Evolutionary conservation across 2,329 filamentous ascomycete genomes (phyloP).

Genomic region (Chaetomium sp.): DNA sequence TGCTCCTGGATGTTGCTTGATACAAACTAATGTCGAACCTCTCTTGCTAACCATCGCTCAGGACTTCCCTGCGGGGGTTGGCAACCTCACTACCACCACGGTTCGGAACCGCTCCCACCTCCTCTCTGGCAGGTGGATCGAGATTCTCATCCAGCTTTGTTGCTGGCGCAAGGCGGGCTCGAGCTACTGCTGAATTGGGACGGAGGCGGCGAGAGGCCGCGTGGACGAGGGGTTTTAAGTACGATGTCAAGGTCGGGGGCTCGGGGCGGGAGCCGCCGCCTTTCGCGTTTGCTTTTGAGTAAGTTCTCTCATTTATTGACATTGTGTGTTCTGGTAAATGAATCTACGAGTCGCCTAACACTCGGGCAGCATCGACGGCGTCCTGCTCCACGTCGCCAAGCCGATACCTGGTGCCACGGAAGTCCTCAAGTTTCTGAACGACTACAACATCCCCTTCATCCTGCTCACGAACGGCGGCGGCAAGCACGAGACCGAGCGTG

Average conservation of each 20-base stretch:
- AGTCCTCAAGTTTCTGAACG: constrained; percentile 71
- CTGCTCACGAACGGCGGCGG: constrained; percentile 95
- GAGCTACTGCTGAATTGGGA: background rate
- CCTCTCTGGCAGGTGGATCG: background rate
- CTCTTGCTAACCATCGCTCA: background rate
- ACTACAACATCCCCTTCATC: constrained; percentile 82
- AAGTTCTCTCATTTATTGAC: constrained; percentile 29
- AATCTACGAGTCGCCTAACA: background rate
- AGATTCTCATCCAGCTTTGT: background rate
- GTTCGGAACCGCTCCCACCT: background rate
- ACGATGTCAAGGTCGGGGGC: background rate
- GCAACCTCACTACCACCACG: background rate
- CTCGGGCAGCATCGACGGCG: constrained; percentile 72
- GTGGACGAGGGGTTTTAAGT: constrained; percentile 17
- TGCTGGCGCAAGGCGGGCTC: background rate
- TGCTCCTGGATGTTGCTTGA: background rate
- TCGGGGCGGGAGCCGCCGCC: constrained; percentile 33
- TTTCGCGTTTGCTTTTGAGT: constrained; percentile 49
- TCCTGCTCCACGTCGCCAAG: constrained; percentile 81
- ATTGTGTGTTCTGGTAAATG: background rate
- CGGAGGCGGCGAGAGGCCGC: background rate
- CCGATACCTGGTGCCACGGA: constrained; percentile 77
- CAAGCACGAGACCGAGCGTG: constrained; percentile 73
- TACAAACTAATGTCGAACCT: background rate
- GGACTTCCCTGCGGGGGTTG: background rate